A percentile compares a stretch with the other conserved stretches of the same genome.
Conservation (phyloP, 495 filamentous ascomycete genomes). For the Bryoglossum gracile region DNA sequence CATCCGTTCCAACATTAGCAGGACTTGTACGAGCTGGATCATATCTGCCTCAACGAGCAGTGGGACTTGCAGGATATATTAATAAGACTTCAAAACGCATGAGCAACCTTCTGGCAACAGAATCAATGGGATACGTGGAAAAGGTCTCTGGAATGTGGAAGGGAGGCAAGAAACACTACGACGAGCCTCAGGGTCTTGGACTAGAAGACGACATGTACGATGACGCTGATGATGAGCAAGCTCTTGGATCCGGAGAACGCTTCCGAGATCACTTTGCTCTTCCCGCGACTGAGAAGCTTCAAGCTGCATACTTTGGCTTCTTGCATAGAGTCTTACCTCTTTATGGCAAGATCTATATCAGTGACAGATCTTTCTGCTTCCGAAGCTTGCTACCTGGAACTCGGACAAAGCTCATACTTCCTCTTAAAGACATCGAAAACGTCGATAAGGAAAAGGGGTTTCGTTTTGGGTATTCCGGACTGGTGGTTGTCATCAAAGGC, state of each 20-base stretch:
- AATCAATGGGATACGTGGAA: slow-evolving; percentile 95
- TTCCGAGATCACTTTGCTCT: slow-evolving; percentile 89
- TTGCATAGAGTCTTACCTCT: slow-evolving; percentile 82
- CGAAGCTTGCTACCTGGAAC: slow-evolving; percentile 85
- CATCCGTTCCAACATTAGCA: slow-evolving; percentile 54
- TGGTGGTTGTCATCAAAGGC: slow-evolving; percentile 85
- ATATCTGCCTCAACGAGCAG: slow-evolving; percentile 81
- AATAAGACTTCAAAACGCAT: slow-evolving; percentile 67
- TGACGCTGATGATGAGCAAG: slow-evolving; percentile 57
- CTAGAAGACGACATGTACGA: slow-evolving; percentile 50
- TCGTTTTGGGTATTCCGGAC: slow-evolving; percentile 81
- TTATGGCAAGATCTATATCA: slow-evolving; percentile 96
- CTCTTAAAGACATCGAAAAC: slow-evolving; percentile 87
- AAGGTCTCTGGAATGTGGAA: slow-evolving; percentile 98
- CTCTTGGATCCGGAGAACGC: slow-evolving; percentile 55
- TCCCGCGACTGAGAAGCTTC: slow-evolving; percentile 74
- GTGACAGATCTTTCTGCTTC: slow-evolving; percentile 86
- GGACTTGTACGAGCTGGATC: slow-evolving; percentile 66
- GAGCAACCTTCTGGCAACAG: slow-evolving; percentile 78
- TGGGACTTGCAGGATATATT: slow-evolving; percentile 76
- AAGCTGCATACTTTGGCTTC: slow-evolving; percentile 84
- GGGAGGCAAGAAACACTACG: slow-evolving; percentile 83
- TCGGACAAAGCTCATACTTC: slow-evolving; percentile 87
- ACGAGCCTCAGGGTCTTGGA: slow-evolving; percentile 60
- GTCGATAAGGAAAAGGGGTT: slow-evolving; percentile 95